A percentile compares a stretch with the other conserved stretches of the same genome.
Conservation (phyloP, 78 protist species). For the Dictyostelium purpureum region DNA sequence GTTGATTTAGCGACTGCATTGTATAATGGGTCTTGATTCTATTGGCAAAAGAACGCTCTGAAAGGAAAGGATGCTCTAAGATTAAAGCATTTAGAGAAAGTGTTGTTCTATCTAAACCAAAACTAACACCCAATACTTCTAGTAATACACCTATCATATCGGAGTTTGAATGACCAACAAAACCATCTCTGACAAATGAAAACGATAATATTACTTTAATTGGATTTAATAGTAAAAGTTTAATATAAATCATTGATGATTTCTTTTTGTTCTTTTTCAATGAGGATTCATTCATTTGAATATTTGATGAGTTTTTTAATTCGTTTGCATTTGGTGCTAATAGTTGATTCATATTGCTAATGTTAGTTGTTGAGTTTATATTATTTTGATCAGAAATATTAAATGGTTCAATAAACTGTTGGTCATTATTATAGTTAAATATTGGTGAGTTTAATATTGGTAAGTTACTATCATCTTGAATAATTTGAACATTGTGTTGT, state of each 20-base stretch:
- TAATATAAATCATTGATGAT: conserved; percentile 66
- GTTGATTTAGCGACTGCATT: conserved; percentile 49
- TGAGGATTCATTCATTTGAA: no score
- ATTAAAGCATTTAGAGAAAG: conserved; percentile 67
- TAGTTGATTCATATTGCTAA: neutral
- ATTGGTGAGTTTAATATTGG: neutral
- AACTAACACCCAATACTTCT: conserved; percentile 62
- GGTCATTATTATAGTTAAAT: no score
- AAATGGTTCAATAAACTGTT: no score
- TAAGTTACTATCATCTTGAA: no score
- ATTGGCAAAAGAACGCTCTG: conserved; percentile 33
- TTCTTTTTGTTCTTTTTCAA: conserved; percentile 3
- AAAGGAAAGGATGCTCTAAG: conserved; percentile 79
- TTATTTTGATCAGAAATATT: no score
- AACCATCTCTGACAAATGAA: conserved; percentile 73
- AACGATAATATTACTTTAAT: conserved; percentile 76
- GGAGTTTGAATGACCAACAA: conserved; percentile 23
- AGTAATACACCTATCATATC: conserved; percentile 31
- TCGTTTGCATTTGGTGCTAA: neutral
- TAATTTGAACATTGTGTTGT: neutral
- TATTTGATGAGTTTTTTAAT: no score
- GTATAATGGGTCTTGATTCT: conserved; percentile 80
- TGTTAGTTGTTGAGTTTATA: neutral
- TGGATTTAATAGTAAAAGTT: conserved; percentile 72
- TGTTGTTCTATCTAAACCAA: conserved; percentile 72